Conservation (phyloP, 306 rosid species). For the Citrullus colocynthis region DNA sequence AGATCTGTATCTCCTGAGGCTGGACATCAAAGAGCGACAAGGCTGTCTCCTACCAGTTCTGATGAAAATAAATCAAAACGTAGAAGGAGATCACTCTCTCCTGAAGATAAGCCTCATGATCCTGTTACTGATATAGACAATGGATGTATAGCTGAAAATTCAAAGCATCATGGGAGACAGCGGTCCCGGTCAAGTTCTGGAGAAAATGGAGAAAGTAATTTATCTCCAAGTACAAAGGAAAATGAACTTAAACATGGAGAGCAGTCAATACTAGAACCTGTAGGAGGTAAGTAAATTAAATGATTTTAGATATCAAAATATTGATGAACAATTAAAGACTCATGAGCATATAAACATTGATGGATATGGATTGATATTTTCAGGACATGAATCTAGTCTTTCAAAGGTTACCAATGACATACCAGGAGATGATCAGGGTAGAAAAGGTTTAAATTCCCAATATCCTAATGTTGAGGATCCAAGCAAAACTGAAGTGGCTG, state of each 20-base stretch:
- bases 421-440: constrained; percentile 23
- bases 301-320: constrained; percentile 34
- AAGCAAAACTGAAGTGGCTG: constrained; percentile 22
- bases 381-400: constrained; percentile 16
- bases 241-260: constrained; percentile 21
- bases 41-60: constrained; percentile 28
- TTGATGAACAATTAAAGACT: constrained; percentile 14
- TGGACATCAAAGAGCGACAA: constrained; percentile 27
- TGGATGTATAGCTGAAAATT: constrained; percentile 37
- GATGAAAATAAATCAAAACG: constrained; percentile 26
- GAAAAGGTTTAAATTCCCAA: not conserved
- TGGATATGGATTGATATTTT: constrained; percentile 20
- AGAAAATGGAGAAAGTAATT: constrained; percentile 26
- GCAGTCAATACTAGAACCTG: constrained; percentile 25
- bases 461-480: constrained; percentile 12
- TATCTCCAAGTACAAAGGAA: constrained; percentile 32
- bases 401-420: constrained; percentile 17
- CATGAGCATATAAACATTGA: constrained; percentile 10
- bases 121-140: constrained; percentile 21
- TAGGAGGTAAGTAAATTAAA: constrained; percentile 26
- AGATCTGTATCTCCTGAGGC: constrained; percentile 54
- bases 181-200: constrained; percentile 33
- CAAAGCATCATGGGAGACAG: constrained; percentile 34
- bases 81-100: constrained; percentile 45
- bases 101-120: constrained; percentile 30